Evolutionary conservation across 176 grass and related monocot genomes (phyloP).

Genomic region (Bolboschoenus planiculmis): DNA sequence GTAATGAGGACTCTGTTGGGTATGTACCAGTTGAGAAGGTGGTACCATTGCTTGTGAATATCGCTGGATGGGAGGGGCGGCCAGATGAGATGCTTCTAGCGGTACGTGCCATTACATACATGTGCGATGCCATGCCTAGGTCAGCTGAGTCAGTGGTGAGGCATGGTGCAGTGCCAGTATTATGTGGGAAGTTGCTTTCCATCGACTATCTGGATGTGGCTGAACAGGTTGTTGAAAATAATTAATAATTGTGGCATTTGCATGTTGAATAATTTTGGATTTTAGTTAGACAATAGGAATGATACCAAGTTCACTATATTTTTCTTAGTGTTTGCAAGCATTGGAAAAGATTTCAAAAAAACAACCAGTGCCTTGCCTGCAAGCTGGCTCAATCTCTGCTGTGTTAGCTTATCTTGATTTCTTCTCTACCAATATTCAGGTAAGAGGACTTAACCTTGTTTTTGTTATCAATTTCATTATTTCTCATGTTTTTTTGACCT

Average conservation of each 20-base stretch:
- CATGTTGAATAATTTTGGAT: background rate
- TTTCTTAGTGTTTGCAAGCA: slow-evolving; percentile 70
- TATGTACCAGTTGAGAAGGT: slow-evolving; percentile 56
- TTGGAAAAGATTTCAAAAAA: slow-evolving; percentile 85
- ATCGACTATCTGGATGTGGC: slow-evolving; percentile 93
- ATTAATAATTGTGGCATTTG: background rate
- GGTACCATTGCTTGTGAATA: slow-evolving; percentile 57
- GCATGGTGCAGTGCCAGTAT: slow-evolving; percentile 68
- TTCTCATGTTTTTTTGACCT: background rate
- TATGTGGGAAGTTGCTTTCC: slow-evolving; percentile 52
- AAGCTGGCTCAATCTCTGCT: slow-evolving; percentile 62
- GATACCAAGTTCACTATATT: background rate
- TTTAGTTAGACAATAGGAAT: background rate
- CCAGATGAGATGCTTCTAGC: slow-evolving; percentile 73
- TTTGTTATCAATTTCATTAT: background rate
- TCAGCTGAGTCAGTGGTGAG: slow-evolving; percentile 55
- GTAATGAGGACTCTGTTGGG: slow-evolving; percentile 40
- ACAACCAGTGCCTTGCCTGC: slow-evolving; percentile 63
- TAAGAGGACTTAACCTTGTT: slow-evolving; percentile 5
- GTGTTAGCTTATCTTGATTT: slow-evolving; percentile 72
- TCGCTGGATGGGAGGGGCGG: slow-evolving; percentile 27
- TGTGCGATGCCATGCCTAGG: slow-evolving; percentile 87
- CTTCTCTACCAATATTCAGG: slow-evolving; percentile 79
- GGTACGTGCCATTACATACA: slow-evolving; percentile 78
- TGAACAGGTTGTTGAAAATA: slow-evolving; percentile 55